Conservation (phyloP, 305 asterid genomes). For the Ajuga reptans region DNA sequence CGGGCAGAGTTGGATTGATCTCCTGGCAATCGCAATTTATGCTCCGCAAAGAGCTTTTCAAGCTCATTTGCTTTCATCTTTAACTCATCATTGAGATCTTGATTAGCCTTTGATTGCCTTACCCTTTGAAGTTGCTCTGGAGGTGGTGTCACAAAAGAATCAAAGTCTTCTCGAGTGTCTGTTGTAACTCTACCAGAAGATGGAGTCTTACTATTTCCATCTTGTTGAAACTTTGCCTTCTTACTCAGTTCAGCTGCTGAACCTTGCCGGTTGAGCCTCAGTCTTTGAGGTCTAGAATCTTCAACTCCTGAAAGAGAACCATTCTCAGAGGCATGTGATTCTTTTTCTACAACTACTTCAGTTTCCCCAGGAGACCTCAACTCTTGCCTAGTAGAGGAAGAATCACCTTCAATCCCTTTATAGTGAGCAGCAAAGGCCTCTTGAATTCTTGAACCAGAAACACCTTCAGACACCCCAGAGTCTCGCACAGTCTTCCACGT, state of each 20-base stretch:
- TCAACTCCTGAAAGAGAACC: conserved; percentile 37
- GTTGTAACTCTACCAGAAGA: conserved; percentile 34
- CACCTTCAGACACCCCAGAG: conserved; percentile 34
- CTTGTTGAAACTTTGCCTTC: conserved; percentile 36
- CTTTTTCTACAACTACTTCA: conserved; percentile 37
- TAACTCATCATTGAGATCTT: conserved; percentile 74
- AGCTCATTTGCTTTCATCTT: conserved; percentile 79
- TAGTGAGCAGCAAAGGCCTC: conserved; percentile 41
- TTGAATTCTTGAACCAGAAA: conserved; percentile 48
- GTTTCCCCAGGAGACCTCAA: conserved; percentile 31
- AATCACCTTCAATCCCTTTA: conserved; percentile 40
- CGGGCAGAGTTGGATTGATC: conserved; percentile 48
- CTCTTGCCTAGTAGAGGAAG: conserved; percentile 40
- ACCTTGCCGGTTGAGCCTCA: conserved; percentile 38
- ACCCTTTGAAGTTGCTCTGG: conserved; percentile 48
- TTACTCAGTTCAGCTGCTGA: conserved; percentile 39
- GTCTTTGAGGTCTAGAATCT: conserved; percentile 43
- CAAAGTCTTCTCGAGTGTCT: conserved; percentile 42
- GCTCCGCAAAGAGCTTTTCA: conserved; percentile 81
- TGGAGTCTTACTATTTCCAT: conserved; percentile 28
- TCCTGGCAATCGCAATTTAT: conserved; percentile 59
- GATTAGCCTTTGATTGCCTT: conserved; percentile 70
- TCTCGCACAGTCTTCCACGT: conserved; percentile 35
- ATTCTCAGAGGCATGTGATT: conserved; percentile 28
- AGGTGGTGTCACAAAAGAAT: conserved; percentile 45